A percentile compares a stretch with the other conserved stretches of the same genome.
Conservation (phyloP, 108 stramenopile species). For the Nitzschia palea region DNA sequence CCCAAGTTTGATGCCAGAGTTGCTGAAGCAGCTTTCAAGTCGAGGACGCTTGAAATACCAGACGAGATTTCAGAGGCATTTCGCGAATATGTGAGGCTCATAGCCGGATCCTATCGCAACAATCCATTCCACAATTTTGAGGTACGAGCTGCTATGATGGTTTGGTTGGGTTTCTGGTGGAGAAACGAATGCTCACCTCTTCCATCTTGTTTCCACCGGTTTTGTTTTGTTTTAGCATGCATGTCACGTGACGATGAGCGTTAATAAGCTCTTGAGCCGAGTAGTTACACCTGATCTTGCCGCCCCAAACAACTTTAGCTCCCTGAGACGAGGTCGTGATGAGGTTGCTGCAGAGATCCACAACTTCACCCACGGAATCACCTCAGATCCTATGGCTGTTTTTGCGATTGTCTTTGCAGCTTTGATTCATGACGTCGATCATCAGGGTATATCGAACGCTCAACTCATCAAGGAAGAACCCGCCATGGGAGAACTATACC, state of each 20-base stretch:
- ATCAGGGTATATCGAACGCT: constrained; percentile 2
- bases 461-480: background rate
- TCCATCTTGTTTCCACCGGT: background rate
- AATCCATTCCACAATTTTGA: constrained; percentile 72
- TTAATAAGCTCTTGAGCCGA: constrained; percentile 10
- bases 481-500: background rate
- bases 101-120: constrained; percentile 40
- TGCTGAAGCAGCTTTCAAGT: background rate
- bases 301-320: background rate
- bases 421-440: constrained; percentile 5
- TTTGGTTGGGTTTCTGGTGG: too few relatives aligned
- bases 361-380: constrained; percentile 14
- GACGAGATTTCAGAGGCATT: background rate
- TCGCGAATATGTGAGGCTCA: constrained; percentile 17
- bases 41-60: background rate
- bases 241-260: constrained; percentile 13
- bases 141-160: too few relatives aligned
- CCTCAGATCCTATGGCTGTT: constrained; percentile 15
- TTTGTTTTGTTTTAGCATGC: background rate
- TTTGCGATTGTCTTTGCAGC: constrained; percentile 17
- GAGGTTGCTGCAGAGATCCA: background rate
- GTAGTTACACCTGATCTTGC: background rate
- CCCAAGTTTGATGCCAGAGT: constrained; percentile 15
- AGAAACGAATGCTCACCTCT: background rate
- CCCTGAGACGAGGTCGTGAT: background rate